Conservation (phyloP, 139 green algal species). For the Haematococcus sp. region DNA sequence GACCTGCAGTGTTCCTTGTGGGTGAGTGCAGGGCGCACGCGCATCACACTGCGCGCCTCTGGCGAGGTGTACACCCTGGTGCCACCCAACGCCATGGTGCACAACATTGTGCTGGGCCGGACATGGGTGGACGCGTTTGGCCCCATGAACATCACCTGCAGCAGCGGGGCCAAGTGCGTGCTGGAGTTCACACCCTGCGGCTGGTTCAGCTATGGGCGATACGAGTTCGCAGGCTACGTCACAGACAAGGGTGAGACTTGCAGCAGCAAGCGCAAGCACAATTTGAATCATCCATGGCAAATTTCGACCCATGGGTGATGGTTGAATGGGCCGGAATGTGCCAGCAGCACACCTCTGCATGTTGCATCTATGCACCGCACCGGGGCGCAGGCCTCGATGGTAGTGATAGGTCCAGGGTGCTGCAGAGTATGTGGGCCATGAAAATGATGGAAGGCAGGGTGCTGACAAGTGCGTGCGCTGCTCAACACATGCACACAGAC, state of each 20-base stretch:
- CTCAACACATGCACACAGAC: too few relatives aligned
- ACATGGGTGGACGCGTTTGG: constrained; percentile 94
- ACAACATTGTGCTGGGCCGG: constrained; percentile 92
- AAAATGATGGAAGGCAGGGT: too few relatives aligned
- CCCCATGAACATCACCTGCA: constrained; percentile 79
- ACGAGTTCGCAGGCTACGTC: constrained; percentile 67
- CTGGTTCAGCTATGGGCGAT: constrained; percentile 85
- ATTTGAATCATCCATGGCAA: too few relatives aligned
- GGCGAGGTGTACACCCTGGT: constrained; percentile 85
- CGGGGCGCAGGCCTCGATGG: too few relatives aligned
- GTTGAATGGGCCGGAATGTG: too few relatives aligned
- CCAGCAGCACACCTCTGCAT: too few relatives aligned
- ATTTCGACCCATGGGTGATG: too few relatives aligned
- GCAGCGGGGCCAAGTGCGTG: constrained; percentile 66
- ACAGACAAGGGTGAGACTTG: constrained; percentile 23
- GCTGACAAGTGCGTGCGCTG: too few relatives aligned
- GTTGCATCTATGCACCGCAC: too few relatives aligned
- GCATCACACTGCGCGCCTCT: constrained; percentile 76
- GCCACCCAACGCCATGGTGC: constrained; percentile 80
- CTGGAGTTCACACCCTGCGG: constrained; percentile 90
- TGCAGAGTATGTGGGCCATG: too few relatives aligned
- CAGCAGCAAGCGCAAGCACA: not conserved
- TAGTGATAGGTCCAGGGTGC: too few relatives aligned
- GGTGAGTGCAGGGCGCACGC: constrained; percentile 70
- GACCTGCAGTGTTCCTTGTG: not conserved